phyloP scores from a whole-genome alignment of 768 basidiomycete species.

The Strobilomyces dryophilus region DNA sequence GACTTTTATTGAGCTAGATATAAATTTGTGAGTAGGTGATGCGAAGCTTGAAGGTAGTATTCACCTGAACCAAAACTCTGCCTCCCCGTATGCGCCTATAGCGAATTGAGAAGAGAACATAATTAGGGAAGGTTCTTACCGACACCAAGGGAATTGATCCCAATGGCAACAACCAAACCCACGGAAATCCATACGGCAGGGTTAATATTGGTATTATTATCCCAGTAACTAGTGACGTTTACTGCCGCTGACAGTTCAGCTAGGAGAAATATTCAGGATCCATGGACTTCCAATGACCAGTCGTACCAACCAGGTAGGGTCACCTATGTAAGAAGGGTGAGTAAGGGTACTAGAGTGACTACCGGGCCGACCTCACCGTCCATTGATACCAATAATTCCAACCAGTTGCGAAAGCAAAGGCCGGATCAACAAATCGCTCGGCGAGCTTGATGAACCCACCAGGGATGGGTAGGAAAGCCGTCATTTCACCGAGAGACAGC shows the following conservation, averaged over 20 bases:
- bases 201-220: background rate
- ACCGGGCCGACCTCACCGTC: background rate
- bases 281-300: background rate
- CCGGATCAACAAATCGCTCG: slow-evolving; percentile 1
- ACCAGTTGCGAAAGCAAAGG: slow-evolving; percentile 2
- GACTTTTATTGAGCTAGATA: background rate
- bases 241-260: slow-evolving; percentile 2
- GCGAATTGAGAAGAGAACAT: background rate
- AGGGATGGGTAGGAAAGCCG: background rate
- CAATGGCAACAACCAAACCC: background rate
- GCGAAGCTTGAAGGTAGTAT: background rate
- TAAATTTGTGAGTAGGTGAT: background rate
- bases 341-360: background rate
- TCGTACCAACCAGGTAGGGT: background rate
- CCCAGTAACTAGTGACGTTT: background rate
- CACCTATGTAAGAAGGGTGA: background rate
- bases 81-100: slow-evolving; percentile 5
- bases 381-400: slow-evolving; percentile 7
- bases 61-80: background rate
- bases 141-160: background rate
- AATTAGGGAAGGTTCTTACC: background rate
- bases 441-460: background rate
- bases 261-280: background rate
- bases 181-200: slow-evolving; percentile 1
- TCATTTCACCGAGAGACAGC: slow-evolving; percentile 5